Evolutionary conservation across 2,329 filamentous ascomycete species (phyloP), one percentile per base, ranked within the genome.

Genomic region (Neonectria hederae): DNA sequence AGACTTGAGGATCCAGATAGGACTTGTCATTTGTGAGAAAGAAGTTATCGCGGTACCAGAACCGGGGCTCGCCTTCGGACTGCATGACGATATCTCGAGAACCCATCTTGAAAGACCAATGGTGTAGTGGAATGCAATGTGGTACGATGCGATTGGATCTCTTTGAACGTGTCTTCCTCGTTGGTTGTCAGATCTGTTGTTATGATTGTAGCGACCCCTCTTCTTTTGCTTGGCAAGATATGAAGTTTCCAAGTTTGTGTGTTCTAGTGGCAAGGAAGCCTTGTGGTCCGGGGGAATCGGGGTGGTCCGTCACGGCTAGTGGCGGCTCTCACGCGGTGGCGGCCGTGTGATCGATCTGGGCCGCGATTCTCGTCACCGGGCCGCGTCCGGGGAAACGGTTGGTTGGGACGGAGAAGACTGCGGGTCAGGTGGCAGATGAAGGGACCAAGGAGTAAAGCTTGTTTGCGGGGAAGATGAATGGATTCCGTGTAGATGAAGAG

Each of bases 21-120:
- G 77, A 73, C 30, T 83, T 83, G 72, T 90, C 84, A 40, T 87
- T 90, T 28, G 88, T 90, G 76, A 90, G 80, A 69, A 89, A 77
- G 75, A 87, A 90, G 60, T 83, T 81, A 67, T 84, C 82, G 46
- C 81, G 80, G 68, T 82, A 83, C 86, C 86, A 87, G 65, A 79
- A 82, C 63, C 74, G 75, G 26, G 77, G 74, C 46, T 66, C 63
- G 63, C 75, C 77, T 59, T 79, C 77, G n/a, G 74, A 68, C 61
- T 74, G 72, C 42, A 68, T 68, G 32, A 69, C 22, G 42, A 67
- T 68, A 42, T 73, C 72, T 56, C 68, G 70, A 21, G 72, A 74
- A 52, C 72, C 72, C 72, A 74, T 74, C 5, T 51, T 73, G 62
- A 40, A 8, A 54, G 57, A 49, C 46, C n/a, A 26, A 52, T 22